A percentile compares a stretch with the other conserved stretches of the same genome.
phyloP scores from a whole-genome alignment of 129 eudicot species.

The Scalesia atractyloides region DNA sequence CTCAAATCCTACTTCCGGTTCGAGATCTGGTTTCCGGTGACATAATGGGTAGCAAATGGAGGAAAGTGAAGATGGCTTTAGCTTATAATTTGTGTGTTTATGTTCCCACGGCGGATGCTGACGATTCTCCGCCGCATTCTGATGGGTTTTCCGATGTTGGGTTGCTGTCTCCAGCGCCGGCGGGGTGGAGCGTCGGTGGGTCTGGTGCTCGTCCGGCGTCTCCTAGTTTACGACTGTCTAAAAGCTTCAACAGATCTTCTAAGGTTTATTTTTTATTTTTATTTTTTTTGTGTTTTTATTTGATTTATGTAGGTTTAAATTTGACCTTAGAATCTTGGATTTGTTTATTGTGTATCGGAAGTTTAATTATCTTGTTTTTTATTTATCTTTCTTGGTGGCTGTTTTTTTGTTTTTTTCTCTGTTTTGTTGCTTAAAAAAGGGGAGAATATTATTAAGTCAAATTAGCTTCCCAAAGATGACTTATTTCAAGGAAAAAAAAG shows the following conservation, averaged over 20 bases:
- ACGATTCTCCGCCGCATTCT: constrained; percentile 45
- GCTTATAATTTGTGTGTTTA: constrained; percentile 69
- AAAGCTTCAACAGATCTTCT: constrained; percentile 80
- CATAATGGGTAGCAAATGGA: constrained; percentile 80
- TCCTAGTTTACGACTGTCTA: constrained; percentile 50
- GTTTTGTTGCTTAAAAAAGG: constrained; percentile 30
- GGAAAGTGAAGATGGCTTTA: constrained; percentile 70
- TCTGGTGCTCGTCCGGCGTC: constrained; percentile 51
- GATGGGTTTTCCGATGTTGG: constrained; percentile 56
- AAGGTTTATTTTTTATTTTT: constrained; percentile 43
- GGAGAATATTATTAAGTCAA: constrained; percentile 33
- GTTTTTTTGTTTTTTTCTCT: constrained; percentile 29
- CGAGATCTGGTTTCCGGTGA: constrained; percentile 25
- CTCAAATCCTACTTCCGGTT: constrained; percentile 15
- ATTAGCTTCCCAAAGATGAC: constrained; percentile 36
- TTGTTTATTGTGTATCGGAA: constrained; percentile 22
- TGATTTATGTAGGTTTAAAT: constrained; percentile 6
- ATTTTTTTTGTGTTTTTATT: neutral
- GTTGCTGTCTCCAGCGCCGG: constrained; percentile 54
- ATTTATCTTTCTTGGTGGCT: constrained; percentile 28
- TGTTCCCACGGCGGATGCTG: constrained; percentile 43
- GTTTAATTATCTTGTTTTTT: constrained; percentile 32
- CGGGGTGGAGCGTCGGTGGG: constrained; percentile 39
- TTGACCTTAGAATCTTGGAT: constrained; percentile 21
- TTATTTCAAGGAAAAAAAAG: constrained; percentile 29